phyloP scores from a whole-genome alignment of 108 stramenopile genomes.

The Schizochytrium sp. region DNA sequence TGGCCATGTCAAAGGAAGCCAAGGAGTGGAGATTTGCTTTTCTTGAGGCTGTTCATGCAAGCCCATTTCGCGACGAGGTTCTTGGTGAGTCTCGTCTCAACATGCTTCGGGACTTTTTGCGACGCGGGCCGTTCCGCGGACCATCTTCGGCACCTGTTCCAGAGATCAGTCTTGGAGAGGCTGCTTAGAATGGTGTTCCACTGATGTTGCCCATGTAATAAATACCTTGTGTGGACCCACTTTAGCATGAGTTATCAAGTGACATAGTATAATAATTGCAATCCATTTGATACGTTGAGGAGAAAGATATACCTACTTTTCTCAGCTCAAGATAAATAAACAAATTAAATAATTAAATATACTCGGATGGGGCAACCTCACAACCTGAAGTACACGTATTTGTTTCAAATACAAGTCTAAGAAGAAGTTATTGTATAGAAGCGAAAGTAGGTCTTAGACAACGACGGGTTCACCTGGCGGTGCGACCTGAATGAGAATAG shows the following conservation, averaged over 20 bases:
- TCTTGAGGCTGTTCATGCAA: conserved; percentile 43
- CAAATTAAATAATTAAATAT: too few relatives aligned
- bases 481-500: too few relatives aligned
- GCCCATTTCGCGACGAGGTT: conserved; percentile 39
- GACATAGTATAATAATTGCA: not conserved
- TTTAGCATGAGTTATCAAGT: not conserved
- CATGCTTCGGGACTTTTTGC: conserved; percentile 2
- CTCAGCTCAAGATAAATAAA: too few relatives aligned
- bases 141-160: not conserved
- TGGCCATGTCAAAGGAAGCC: conserved; percentile 35
- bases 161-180: conserved; percentile 27
- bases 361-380: too few relatives aligned
- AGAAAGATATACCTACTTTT: too few relatives aligned
- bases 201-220: not conserved
- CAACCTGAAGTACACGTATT: too few relatives aligned
- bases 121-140: conserved; percentile 28
- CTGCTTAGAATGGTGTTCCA: not conserved
- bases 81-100: conserved; percentile 1
- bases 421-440: too few relatives aligned
- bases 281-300: too few relatives aligned
- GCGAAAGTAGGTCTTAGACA: too few relatives aligned
- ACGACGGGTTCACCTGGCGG: too few relatives aligned
- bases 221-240: not conserved
- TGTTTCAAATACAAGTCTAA: too few relatives aligned
- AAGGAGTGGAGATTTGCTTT: conserved; percentile 56